A percentile compares a stretch with the other conserved stretches of the same genome.
These are phyloP conservation scores for Zygosaccharomyces kombuchaensis DNA, from an alignment of 805 yeast species.

Conservation along the genomic window DNA sequence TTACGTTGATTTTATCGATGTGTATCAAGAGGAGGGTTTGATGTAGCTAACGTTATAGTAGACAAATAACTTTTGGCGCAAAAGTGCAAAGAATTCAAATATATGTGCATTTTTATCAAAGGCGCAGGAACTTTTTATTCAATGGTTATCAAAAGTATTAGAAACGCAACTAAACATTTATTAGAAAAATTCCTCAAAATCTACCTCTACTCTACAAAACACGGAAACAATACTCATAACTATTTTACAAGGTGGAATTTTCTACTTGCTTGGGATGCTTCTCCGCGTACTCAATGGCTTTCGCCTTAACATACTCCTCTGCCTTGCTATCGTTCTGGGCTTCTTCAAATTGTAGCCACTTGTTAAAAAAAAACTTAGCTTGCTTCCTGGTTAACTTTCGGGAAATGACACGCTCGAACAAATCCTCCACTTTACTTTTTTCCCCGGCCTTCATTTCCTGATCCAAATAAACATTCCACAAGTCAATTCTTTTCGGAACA, in stretches of 20 bases:
- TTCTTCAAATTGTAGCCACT: conserved; percentile 84
- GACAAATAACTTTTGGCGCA: background rate
- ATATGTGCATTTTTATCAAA: background rate
- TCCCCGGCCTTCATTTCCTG: conserved; percentile 77
- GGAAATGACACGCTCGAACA: conserved; percentile 74
- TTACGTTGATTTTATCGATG: conserved; percentile 41
- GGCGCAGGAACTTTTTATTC: too few relatives aligned
- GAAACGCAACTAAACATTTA: background rate
- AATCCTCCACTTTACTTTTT: conserved; percentile 62
- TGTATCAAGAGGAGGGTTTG: conserved; percentile 17
- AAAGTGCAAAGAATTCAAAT: background rate
- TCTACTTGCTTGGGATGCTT: conserved; percentile 17
- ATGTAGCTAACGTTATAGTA: background rate
- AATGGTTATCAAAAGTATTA: too few relatives aligned
- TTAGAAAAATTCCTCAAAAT: background rate
- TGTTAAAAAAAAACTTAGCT: conserved; percentile 90
- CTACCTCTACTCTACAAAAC: conserved; percentile 1
- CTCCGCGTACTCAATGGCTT: conserved; percentile 74
- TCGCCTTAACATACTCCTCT: conserved; percentile 81
- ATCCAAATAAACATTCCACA: conserved; percentile 94
- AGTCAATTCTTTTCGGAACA: conserved; percentile 85
- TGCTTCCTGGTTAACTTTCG: conserved; percentile 74
- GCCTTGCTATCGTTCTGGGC: conserved; percentile 61
- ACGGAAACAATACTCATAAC: background rate
- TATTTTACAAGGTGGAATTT: background rate